phyloP scores from a whole-genome alignment of 2,329 filamentous ascomycete species.

The Fusarium compactum region DNA sequence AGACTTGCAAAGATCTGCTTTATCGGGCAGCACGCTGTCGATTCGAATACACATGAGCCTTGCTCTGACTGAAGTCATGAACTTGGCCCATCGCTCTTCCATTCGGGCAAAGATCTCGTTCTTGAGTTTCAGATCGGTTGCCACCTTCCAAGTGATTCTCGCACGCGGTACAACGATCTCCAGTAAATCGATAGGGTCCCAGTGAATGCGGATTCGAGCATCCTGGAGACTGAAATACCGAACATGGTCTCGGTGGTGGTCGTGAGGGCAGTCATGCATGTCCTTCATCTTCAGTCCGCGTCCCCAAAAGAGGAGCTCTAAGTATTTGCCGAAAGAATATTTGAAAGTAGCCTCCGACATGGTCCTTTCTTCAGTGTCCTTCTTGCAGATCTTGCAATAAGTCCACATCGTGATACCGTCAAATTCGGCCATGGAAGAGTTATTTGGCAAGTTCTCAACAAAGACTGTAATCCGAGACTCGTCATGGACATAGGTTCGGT shows the following conservation, averaged over 20 bases:
- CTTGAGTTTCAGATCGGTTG: slow-evolving; percentile 90
- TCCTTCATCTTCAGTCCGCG: slow-evolving; percentile 80
- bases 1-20: slow-evolving; percentile 81
- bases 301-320: slow-evolving; percentile 98
- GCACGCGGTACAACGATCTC: slow-evolving; percentile 94
- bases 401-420: slow-evolving; percentile 96
- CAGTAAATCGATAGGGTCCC: slow-evolving; percentile 90
- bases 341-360: slow-evolving; percentile 98
- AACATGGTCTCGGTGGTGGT: slow-evolving; percentile 91
- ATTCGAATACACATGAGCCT: slow-evolving; percentile 90
- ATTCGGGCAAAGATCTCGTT: slow-evolving; percentile 89
- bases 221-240: slow-evolving; percentile 93
- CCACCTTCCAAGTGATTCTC: slow-evolving; percentile 96
- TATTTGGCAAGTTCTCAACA: slow-evolving; percentile 71
- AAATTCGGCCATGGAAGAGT: slow-evolving; percentile 57
- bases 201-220: slow-evolving; percentile 88
- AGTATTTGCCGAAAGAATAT: slow-evolving; percentile 97
- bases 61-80: slow-evolving; percentile 87
- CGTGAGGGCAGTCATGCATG: slow-evolving; percentile 82
- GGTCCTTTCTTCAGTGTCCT: slow-evolving; percentile 86
- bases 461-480: slow-evolving; percentile 94
- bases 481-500: slow-evolving; percentile 96
- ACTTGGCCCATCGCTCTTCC: slow-evolving; percentile 84
- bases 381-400: slow-evolving; percentile 90
- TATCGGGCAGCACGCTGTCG: slow-evolving; percentile 90